Conservation (phyloP, 306 rosid genomes). For the Astragalus glycyphyllos region DNA sequence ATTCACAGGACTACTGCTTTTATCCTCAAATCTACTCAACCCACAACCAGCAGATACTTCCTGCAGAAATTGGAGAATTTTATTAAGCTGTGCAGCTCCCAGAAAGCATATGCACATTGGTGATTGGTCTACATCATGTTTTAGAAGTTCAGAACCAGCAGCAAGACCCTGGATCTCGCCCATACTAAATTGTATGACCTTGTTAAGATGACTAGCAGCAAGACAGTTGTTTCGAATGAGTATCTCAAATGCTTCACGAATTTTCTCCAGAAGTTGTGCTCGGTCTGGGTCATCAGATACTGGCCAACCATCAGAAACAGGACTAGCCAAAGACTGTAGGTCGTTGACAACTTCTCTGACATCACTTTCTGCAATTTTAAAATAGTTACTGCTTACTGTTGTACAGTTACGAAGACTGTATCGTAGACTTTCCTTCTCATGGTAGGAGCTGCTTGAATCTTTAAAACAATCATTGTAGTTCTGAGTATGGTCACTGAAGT, state of each 20-base stretch:
- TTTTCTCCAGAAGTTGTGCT: conserved; percentile 79
- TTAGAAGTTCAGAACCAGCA: conserved; percentile 79
- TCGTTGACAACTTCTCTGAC: conserved; percentile 51
- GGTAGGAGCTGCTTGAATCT: conserved; percentile 62
- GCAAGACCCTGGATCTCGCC: conserved; percentile 79
- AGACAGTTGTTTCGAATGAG: conserved; percentile 82
- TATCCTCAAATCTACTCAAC: conserved; percentile 73
- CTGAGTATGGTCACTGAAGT: conserved; percentile 47
- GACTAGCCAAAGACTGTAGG: conserved; percentile 47
- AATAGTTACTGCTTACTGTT: conserved; percentile 47
- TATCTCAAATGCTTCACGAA: conserved; percentile 69
- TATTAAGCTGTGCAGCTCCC: conserved; percentile 78
- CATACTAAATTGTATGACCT: conserved; percentile 80
- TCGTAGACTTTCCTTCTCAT: conserved; percentile 52
- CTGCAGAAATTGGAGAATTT: conserved; percentile 88
- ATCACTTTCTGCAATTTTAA: conserved; percentile 51
- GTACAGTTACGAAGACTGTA: conserved; percentile 44
- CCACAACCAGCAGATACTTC: conserved; percentile 82
- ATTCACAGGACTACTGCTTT: conserved; percentile 57
- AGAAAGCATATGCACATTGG: conserved; percentile 91
- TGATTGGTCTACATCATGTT: conserved; percentile 74
- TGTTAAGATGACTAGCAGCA: conserved; percentile 79
- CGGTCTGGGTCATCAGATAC: conserved; percentile 83
- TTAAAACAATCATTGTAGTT: conserved; percentile 59
- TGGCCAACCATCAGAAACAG: conserved; percentile 72